phyloP scores from a whole-genome alignment of 805 yeast species.

The Metschnikowia lochheadii region DNA sequence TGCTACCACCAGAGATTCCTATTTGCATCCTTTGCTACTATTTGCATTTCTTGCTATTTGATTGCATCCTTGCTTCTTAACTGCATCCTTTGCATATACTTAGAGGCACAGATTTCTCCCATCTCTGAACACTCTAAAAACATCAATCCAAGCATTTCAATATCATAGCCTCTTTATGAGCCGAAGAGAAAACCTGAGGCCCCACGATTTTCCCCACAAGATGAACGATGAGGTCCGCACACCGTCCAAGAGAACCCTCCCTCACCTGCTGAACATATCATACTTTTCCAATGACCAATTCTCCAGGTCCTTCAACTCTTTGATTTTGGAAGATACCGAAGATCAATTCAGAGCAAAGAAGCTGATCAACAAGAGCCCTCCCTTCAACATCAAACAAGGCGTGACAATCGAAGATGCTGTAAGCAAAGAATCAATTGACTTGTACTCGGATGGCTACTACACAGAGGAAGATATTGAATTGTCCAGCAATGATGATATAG shows the following conservation, averaged over 20 bases:
- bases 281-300: conserved; percentile 38
- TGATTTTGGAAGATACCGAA: conserved; percentile 36
- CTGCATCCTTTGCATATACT: background rate
- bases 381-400: conserved; percentile 36
- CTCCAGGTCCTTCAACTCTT: conserved; percentile 40
- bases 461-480: conserved; percentile 14
- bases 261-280: conserved; percentile 21
- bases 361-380: conserved; percentile 38
- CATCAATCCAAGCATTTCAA: background rate
- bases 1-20: background rate
- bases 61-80: background rate
- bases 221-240: conserved; percentile 2
- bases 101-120: background rate
- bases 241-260: conserved; percentile 1
- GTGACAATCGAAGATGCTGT: conserved; percentile 19
- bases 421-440: conserved; percentile 19
- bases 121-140: background rate
- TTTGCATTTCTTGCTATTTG: background rate
- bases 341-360: conserved; percentile 20
- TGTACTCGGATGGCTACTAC: conserved; percentile 14
- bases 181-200: background rate
- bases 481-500: conserved; percentile 8
- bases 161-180: background rate
- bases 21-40: background rate
- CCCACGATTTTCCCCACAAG: background rate